phyloP scores from a whole-genome alignment of 371 early-diverging fungal species.

The Nematocida sp. region DNA sequence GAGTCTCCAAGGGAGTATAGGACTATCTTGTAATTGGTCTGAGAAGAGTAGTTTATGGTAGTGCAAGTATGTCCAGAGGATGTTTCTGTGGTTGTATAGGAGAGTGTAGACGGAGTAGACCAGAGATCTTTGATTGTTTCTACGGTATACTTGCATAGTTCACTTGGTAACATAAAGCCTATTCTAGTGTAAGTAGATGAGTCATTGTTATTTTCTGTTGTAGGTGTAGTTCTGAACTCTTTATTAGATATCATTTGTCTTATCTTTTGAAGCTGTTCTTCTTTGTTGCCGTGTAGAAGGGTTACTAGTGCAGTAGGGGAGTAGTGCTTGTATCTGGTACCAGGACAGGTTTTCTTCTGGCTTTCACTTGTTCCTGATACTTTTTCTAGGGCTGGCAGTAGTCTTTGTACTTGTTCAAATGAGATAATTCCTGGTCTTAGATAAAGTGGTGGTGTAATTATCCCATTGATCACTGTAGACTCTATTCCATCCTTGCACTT shows the following conservation, averaged over 20 bases:
- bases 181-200: background rate
- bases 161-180: conserved; percentile 14
- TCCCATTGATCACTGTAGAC: conserved; percentile 73
- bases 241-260: no score
- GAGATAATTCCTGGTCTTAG: conserved; percentile 95
- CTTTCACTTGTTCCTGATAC: background rate
- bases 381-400: conserved; percentile 2
- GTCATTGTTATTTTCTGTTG: background rate
- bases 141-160: background rate
- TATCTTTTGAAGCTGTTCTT: conserved; percentile 2
- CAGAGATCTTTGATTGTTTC: no score
- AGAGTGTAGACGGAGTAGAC: no score
- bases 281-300: conserved; percentile 44
- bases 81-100: no score
- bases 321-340: conserved; percentile 97
- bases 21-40: background rate
- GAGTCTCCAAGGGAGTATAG: conserved; percentile 54
- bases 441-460: conserved; percentile 68
- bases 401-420: conserved; percentile 68
- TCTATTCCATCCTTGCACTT: conserved; percentile 84
- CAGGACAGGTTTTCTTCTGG: conserved; percentile 76
- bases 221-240: background rate
- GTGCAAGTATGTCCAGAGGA: background rate
- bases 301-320: conserved; percentile 68
- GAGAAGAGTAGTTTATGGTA: background rate